Evolutionary conservation across 169 alveolate genomes (phyloP).

Genomic region (Ichthyophthirius multifiliis): DNA sequence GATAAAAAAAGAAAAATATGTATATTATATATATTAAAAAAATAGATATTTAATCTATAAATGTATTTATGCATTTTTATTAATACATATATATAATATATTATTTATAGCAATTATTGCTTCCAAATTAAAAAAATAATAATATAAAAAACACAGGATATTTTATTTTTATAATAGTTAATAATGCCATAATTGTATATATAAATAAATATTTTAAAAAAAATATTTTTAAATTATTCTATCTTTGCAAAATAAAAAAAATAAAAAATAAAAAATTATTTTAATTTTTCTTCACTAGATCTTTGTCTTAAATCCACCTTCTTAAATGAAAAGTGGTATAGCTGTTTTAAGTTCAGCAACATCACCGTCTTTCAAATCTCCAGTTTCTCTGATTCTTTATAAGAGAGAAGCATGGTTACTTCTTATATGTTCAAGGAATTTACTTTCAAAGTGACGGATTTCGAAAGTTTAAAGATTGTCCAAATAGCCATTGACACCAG

Average conservation of each 20-base stretch:
- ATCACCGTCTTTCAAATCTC: background rate
- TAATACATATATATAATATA: too few relatives aligned
- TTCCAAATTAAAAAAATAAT: too few relatives aligned
- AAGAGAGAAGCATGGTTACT: constrained; percentile 61
- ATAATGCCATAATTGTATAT: too few relatives aligned
- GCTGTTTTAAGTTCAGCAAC: background rate
- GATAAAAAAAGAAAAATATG: background rate
- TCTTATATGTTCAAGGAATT: constrained; percentile 55
- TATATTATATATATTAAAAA: background rate
- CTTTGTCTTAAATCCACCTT: constrained; percentile 3
- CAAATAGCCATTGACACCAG: constrained; percentile 80
- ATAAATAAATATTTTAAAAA: background rate
- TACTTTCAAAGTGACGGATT: constrained; percentile 64
- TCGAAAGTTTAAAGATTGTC: constrained; percentile 68
- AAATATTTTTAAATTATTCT: constrained; percentile 36
- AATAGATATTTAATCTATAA: background rate
- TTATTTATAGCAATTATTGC: too few relatives aligned
- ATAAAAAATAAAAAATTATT: background rate
- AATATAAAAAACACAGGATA: background rate
- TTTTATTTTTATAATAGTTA: too few relatives aligned
- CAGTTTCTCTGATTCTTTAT: constrained; percentile 49
- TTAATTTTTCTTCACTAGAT: background rate
- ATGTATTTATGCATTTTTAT: too few relatives aligned
- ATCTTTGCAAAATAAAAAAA: background rate
- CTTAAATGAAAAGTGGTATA: background rate